These are phyloP conservation scores for Suhomyces terraborum DNA, from an alignment of 1,139 yeast species.

Conservation along the genomic window DNA sequence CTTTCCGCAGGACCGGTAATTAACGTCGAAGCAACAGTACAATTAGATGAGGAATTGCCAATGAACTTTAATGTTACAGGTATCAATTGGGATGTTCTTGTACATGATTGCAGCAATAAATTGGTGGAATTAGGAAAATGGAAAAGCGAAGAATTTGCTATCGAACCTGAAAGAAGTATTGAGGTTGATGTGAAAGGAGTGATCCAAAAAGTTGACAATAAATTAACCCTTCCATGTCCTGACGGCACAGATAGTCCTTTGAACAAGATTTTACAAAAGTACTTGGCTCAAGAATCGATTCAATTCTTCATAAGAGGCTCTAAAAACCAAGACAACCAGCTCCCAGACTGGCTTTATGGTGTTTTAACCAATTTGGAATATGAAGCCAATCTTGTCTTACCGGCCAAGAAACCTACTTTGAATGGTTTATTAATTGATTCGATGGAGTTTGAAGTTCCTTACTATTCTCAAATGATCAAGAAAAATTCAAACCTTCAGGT, in stretches of 20 bases:
- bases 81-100: slow-evolving; percentile 31
- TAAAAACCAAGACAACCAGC: slow-evolving; percentile 16
- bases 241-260: slow-evolving; percentile 26
- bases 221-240: slow-evolving; percentile 22
- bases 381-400: slow-evolving; percentile 16
- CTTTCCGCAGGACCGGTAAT: slow-evolving; percentile 11
- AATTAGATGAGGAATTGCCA: slow-evolving; percentile 21
- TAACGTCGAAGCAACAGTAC: slow-evolving; percentile 12
- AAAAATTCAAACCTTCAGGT: background rate
- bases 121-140: slow-evolving; percentile 29
- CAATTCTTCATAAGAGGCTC: slow-evolving; percentile 25
- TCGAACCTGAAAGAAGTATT: slow-evolving; percentile 22
- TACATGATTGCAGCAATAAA: slow-evolving; percentile 28
- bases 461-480: background rate
- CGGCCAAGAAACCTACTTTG: slow-evolving; percentile 7
- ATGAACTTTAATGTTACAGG: slow-evolving; percentile 22
- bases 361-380: slow-evolving; percentile 20
- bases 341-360: slow-evolving; percentile 33
- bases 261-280: slow-evolving; percentile 25
- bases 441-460: slow-evolving; percentile 17
- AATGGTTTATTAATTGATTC: slow-evolving; percentile 4
- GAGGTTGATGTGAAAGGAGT: slow-evolving; percentile 20
- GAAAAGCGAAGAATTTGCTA: slow-evolving; percentile 20
- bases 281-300: slow-evolving; percentile 25
- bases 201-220: slow-evolving; percentile 22